Conservation (phyloP, 371 early-diverging fungal species). For the Rhizopus microsporus region DNA sequence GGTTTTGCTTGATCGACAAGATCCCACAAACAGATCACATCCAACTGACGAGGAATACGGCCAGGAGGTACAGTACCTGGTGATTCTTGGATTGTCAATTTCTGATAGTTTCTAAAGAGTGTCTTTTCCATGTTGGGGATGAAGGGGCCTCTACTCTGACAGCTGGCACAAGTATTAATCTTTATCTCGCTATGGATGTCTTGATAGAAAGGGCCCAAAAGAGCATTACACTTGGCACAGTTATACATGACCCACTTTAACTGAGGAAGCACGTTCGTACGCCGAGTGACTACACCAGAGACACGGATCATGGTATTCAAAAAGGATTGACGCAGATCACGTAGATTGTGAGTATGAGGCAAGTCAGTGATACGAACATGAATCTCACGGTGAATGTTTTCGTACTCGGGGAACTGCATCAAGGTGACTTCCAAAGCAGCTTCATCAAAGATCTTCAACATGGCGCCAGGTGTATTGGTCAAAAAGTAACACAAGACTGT, state of each 20-base stretch:
- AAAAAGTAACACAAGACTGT: conserved; percentile 86
- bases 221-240: conserved; percentile 94
- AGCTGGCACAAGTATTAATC: conserved; percentile 89
- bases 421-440: conserved; percentile 91
- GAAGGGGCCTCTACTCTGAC: conserved; percentile 96
- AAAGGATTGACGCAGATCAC: conserved; percentile 93
- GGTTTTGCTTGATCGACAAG: conserved; percentile 97
- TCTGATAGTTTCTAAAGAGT: conserved; percentile 98
- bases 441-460: conserved; percentile 91
- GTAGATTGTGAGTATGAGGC: conserved; percentile 83
- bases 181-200: conserved; percentile 86
- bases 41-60: conserved; percentile 94
- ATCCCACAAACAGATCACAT: conserved; percentile 96
- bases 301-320: conserved; percentile 95
- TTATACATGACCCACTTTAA: conserved; percentile 97
- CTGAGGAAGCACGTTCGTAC: conserved; percentile 96
- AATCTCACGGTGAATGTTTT: conserved; percentile 89
- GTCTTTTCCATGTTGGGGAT: conserved; percentile 91
- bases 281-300: conserved; percentile 95
- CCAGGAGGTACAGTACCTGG: conserved; percentile 98
- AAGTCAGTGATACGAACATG: conserved; percentile 95
- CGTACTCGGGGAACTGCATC: conserved; percentile 92
- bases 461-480: conserved; percentile 84
- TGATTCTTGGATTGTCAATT: conserved; percentile 96
- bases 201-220: conserved; percentile 97